Percentiles rank a stretch among this genome's conserved stretches.
phyloP scores from a whole-genome alignment of 257 asterid genomes.

The Forsythia viridissima region DNA sequence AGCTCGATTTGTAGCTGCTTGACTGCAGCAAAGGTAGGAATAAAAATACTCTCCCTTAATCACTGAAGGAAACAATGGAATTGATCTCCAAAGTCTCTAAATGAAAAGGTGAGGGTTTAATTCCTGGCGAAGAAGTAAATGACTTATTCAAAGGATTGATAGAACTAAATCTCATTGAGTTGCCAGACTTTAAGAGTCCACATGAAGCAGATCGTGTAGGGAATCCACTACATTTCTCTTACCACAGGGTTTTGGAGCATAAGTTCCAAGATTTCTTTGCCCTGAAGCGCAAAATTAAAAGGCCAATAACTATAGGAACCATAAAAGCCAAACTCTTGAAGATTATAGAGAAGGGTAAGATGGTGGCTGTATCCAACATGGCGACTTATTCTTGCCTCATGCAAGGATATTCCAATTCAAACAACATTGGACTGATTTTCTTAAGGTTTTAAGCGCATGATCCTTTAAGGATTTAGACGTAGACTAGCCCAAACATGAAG shows the following conservation, averaged over 20 bases:
- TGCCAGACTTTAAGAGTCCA: too few relatives aligned
- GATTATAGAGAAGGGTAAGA: neutral
- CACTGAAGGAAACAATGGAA: neutral
- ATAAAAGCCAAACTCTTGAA: neutral
- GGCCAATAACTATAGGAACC: neutral
- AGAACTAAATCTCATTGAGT: too few relatives aligned
- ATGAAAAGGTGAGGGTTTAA: neutral
- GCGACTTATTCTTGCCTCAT: neutral
- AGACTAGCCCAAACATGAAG: slow-evolving; percentile 19
- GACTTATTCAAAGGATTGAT: too few relatives aligned
- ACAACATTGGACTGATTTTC: slow-evolving; percentile 3
- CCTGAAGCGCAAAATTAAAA: neutral
- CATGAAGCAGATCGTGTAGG: too few relatives aligned
- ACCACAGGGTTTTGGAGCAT: neutral
- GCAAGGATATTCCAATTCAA: neutral
- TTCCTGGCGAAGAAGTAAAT: too few relatives aligned
- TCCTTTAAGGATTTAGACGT: slow-evolving; percentile 15
- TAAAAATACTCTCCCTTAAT: neutral
- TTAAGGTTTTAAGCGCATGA: slow-evolving; percentile 1
- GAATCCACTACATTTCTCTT: too few relatives aligned
- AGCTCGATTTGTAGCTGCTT: neutral
- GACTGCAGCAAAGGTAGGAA: neutral
- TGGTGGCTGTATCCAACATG: neutral
- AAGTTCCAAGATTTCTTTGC: neutral
- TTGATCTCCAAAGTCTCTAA: neutral